phyloP scores from a whole-genome alignment of 2,329 filamentous ascomycete genomes.

The Fusarium compactum region DNA sequence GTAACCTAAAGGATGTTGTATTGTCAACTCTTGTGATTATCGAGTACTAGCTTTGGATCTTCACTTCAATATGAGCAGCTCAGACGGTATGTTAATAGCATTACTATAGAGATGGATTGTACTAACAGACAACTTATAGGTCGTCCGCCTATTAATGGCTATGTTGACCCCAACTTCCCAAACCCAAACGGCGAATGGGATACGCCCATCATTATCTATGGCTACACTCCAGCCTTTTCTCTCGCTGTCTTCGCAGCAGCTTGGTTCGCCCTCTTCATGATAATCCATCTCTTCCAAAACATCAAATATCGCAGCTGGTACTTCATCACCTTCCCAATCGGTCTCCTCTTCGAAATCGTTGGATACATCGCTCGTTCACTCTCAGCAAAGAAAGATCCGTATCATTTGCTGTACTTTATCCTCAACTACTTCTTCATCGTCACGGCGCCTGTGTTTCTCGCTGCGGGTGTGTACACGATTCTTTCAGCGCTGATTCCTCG shows the following conservation, averaged over 20 bases:
- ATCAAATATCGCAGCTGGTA: slow-evolving; percentile 58
- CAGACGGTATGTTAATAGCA: slow-evolving; percentile 17
- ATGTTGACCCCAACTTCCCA: slow-evolving; percentile 65
- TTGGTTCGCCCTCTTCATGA: slow-evolving; percentile 58
- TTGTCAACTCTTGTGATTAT: slow-evolving; percentile 4
- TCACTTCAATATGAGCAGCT: slow-evolving; percentile 32
- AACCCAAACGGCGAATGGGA: slow-evolving; percentile 60
- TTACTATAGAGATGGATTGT: not conserved
- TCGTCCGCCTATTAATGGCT: slow-evolving; percentile 49
- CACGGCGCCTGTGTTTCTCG: slow-evolving; percentile 68
- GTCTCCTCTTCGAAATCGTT: slow-evolving; percentile 61
- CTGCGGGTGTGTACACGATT: slow-evolving; percentile 67
- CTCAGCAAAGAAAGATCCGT: slow-evolving; percentile 63
- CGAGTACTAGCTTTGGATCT: slow-evolving; percentile 28
- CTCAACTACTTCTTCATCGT: slow-evolving; percentile 73
- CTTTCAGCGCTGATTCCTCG: slow-evolving; percentile 62
- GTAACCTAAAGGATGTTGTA: not conserved
- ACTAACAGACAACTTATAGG: slow-evolving; percentile 2
- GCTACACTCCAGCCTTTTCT: slow-evolving; percentile 61
- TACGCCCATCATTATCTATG: slow-evolving; percentile 63
- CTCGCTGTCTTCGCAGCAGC: slow-evolving; percentile 58
- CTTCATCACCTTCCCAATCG: slow-evolving; percentile 60
- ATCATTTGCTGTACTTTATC: slow-evolving; percentile 67
- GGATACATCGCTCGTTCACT: slow-evolving; percentile 63
- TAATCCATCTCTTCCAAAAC: slow-evolving; percentile 54